Evolutionary conservation across 1,284 basidiomycete species (phyloP).

Genomic region (Dichomitus squalens): DNA sequence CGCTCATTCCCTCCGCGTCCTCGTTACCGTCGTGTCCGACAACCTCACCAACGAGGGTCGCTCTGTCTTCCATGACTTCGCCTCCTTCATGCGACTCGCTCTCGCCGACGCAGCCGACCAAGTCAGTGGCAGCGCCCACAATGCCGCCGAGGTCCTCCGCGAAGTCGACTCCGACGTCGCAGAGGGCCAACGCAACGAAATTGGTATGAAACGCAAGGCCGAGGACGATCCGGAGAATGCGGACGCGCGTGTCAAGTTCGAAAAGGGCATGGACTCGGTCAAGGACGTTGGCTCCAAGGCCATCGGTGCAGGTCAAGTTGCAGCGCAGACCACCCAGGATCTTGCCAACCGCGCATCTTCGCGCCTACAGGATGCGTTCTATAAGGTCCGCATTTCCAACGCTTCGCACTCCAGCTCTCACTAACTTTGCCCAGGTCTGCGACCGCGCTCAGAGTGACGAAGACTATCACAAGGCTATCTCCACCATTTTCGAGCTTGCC

Average conservation of each 20-base stretch:
- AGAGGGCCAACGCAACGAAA: constrained; percentile 54
- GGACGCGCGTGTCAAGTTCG: constrained; percentile 52
- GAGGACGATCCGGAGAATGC: constrained; percentile 45
- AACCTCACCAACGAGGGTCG: constrained; percentile 54
- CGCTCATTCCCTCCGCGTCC: constrained; percentile 47
- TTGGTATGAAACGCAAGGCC: constrained; percentile 54
- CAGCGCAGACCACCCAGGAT: constrained; percentile 44
- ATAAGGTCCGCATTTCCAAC: constrained; percentile 42
- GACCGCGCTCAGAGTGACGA: constrained; percentile 62
- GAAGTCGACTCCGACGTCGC: constrained; percentile 58
- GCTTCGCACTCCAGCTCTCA: neutral
- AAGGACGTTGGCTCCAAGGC: constrained; percentile 56
- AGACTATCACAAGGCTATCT: constrained; percentile 55
- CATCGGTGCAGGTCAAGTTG: constrained; percentile 54
- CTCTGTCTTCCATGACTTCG: constrained; percentile 58
- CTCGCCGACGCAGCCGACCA: constrained; percentile 64
- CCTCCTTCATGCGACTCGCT: constrained; percentile 61
- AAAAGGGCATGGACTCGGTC: constrained; percentile 63
- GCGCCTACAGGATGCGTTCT: constrained; percentile 51
- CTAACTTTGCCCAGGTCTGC: constrained; percentile 46
- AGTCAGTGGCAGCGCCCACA: constrained; percentile 50
- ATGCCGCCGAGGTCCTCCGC: constrained; percentile 52
- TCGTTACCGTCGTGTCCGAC: constrained; percentile 54
- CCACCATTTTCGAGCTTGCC: constrained; percentile 54
- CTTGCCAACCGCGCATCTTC: constrained; percentile 41